Evolutionary conservation across 306 rosid species (phyloP).

Genomic region (Phaseolus lunatus): DNA sequence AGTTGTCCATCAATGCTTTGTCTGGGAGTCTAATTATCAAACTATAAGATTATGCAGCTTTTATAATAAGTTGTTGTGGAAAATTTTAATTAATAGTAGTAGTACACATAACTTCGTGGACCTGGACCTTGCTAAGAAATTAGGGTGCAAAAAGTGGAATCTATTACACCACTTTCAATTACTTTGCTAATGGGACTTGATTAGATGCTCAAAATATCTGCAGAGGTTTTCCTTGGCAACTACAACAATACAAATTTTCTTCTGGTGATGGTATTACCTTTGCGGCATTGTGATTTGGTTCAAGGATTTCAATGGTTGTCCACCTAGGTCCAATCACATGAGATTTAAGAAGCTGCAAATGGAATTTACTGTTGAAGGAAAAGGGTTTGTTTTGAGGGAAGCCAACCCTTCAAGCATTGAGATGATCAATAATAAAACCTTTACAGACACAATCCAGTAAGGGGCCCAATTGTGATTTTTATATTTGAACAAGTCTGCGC

Average conservation of each 20-base stretch:
- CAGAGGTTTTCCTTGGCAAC: background rate
- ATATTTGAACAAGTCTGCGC: background rate
- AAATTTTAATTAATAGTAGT: background rate
- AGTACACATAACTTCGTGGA: background rate
- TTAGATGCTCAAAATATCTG: no score
- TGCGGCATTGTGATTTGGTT: background rate
- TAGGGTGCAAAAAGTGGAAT: background rate
- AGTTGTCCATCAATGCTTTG: background rate
- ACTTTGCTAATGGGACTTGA: no score
- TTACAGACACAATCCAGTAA: background rate
- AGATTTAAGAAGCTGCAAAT: background rate
- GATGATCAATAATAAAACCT: no score
- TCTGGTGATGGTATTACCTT: background rate
- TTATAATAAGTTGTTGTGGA: background rate
- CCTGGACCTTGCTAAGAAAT: background rate
- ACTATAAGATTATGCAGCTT: background rate
- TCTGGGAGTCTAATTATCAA: background rate
- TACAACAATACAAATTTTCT: background rate
- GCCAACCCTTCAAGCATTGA: background rate
- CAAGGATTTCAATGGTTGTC: background rate
- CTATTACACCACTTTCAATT: background rate
- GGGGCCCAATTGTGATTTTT: background rate
- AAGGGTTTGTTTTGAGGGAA: no score
- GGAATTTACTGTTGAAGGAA: background rate
- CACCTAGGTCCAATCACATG: background rate